Evolutionary conservation across 1,284 basidiomycete genomes (phyloP), one percentile per base, ranked within the genome.

Genomic region (Ganoderma leucocontextum): DNA sequence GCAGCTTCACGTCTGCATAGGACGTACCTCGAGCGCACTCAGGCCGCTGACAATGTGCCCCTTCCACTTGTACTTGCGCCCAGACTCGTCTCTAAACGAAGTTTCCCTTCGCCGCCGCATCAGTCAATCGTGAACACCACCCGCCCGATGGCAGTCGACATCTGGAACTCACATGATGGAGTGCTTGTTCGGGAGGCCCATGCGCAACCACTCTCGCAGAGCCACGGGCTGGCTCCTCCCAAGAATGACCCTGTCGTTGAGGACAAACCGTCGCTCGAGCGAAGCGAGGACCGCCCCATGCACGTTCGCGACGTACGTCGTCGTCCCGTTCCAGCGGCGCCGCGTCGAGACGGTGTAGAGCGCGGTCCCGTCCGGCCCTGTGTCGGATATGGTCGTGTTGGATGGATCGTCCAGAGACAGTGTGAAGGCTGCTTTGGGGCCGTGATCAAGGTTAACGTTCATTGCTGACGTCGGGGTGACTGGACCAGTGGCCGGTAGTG

Each of bases 341-440:
- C 82, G 78, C 2, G 83, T 82, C 39, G 71, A 66, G 47, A 84
- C 81, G 39, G 75, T 76, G 73, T 85, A 85, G 25, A 81, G 58
- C 15, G 76, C 69, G 65, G 78, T 75, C 35, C 80, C 80, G 22
- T 79, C 39, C 2, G 58, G 52, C 6, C 52, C 58, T 25, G 61
- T 38, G 68, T 81, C 77, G 61, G 74, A 72, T 73, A 85, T 79
- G 29, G 76, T 79, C 29, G 81, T 82, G 68, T 84, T 83, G 70
- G 76, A 81, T 19, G 83, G 82, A 71, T 84, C 83, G 73, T 85
- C 83, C 2, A 76, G 79, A 33, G 77, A 69, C 47, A 85, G 74
- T 6, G 77, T 75, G 39, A 85, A 79, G 29, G 70, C 74, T 39
- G 58, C 58, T 25, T 25, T 39, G 38, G 58, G 58, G 36, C 22